Base-by-base conservation (phyloP, 148 eudicot species). In the Fagopyrum tataricum region DNA sequence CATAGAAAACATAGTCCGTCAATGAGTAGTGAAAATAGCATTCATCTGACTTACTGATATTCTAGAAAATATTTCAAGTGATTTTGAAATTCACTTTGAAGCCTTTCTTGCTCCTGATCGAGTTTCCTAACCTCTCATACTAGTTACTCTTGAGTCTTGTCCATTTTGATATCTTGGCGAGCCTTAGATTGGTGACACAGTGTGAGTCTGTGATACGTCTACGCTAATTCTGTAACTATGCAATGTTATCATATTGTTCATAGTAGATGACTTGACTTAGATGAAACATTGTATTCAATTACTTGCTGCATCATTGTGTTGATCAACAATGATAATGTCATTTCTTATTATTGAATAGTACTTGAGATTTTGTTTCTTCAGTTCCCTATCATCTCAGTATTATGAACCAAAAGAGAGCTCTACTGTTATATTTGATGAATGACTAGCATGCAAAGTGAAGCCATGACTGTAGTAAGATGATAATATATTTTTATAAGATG, bases 181-280 rank as follows among this genome's bases (percentile, higher is more conserved):
- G n/a, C n/a, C n/a, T n/a, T 59, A 59, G 66, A 59, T 59, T 59
- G 66, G 15, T 59, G 66, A 53, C 67, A 62, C 13, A 59, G 15
- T n/a, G n/a, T 46, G 9, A 46, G 49, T 31, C 37, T 31, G 31
- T 55, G 12, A 24, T 40, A 61, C 12, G 40, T 61, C 4, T 12
- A 61, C 5, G 69, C 42, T 31, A 43, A 64, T 64, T 64, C 18
- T 64, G 20, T 37, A 64, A 64, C 69, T 64, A 14, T 15, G 20
- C 10, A 37, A 61, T 64, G 43, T 64, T 37, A 6, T 37, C 20
- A 39, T 31, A 64, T 64, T 64, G 69, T 64, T 64, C 69, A 64
- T 61, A 61, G 41, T 26, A 24, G 41, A 61, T 61, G 42, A 62
- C 6, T n/a, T 31, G 43, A 14, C 8, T 39, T 64, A 13, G 42